Percentiles rank a stretch among this genome's conserved stretches.
phyloP scores from a whole-genome alignment of 495 filamentous ascomycete species.

The Aspergillus cristatus region DNA sequence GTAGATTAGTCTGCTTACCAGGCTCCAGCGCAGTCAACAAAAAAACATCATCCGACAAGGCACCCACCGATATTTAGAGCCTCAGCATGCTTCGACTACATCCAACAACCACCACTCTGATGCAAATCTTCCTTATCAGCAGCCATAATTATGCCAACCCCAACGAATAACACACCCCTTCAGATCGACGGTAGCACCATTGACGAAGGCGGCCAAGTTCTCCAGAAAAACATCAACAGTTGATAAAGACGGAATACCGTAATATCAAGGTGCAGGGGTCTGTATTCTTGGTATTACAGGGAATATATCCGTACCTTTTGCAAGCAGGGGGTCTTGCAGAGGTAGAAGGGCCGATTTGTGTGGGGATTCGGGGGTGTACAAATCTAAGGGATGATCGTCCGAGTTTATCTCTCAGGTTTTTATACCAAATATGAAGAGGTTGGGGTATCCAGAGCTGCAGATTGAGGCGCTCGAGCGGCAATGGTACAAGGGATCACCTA shows the following conservation, averaged over 20 bases:
- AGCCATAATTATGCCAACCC: no score
- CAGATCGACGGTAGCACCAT: conserved; percentile 60
- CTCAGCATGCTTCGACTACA: no score
- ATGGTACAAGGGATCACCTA: conserved; percentile 51
- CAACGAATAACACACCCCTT: no score
- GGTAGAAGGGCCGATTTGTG: conserved; percentile 20
- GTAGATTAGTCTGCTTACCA: no score
- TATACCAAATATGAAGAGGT: conserved; percentile 36
- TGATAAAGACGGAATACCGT: conserved; percentile 20
- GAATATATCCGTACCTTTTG: conserved; percentile 68
- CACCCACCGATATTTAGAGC: no score
- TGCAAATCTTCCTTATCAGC: no score
- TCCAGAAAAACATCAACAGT: no score
- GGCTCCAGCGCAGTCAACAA: no score
- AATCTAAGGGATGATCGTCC: conserved; percentile 65
- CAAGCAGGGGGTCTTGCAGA: no score
- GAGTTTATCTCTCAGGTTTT: conserved; percentile 74
- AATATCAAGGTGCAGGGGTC: conserved; percentile 28
- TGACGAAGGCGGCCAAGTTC: conserved; percentile 79
- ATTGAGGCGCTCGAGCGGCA: conserved; percentile 49
- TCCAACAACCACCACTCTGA: conserved; percentile 17
- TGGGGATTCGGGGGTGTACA: no score
- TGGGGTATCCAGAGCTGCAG: conserved; percentile 51
- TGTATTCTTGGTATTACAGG: conserved; percentile 69
- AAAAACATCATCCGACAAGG: no score